Evolutionary conservation across 441 rosid species (phyloP).

Genomic region (Eruca vesicaria): DNA sequence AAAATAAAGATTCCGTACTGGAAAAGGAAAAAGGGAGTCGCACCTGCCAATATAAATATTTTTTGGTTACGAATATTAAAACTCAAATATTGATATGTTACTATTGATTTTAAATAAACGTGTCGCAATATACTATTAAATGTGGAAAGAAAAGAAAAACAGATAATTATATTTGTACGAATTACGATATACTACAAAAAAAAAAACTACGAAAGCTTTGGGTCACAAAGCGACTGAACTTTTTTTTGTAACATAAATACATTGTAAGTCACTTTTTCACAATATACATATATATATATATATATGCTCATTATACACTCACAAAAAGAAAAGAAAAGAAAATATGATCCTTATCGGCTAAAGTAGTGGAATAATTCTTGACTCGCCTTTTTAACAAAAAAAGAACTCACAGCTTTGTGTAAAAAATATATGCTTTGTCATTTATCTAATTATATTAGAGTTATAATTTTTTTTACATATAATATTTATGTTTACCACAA

Average conservation of each 20-base stretch:
- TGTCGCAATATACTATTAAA: too few species aligned
- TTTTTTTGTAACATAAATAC: background rate
- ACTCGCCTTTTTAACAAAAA: background rate
- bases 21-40: background rate
- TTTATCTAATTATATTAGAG: background rate
- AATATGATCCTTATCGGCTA: background rate
- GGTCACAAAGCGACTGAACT: too few species aligned
- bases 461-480: background rate
- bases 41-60: conserved; percentile 13
- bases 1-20: conserved; percentile 4
- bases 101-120: too few species aligned
- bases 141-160: too few species aligned
- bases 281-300: too few species aligned
- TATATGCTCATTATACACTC: background rate
- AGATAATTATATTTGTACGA: too few species aligned
- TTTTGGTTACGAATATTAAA: too few species aligned
- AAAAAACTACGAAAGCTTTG: too few species aligned
- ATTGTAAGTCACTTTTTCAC: background rate
- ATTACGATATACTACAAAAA: too few species aligned
- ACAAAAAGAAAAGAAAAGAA: background rate
- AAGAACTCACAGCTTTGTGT: background rate
- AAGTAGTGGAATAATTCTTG: background rate
- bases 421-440: background rate
- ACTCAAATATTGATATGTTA: too few species aligned
- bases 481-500: background rate